Percentiles rank a stretch among this genome's conserved stretches.
These are phyloP conservation scores for Misopates orontium DNA, from an alignment of 257 asterid genomes.

Conservation along the genomic window DNA sequence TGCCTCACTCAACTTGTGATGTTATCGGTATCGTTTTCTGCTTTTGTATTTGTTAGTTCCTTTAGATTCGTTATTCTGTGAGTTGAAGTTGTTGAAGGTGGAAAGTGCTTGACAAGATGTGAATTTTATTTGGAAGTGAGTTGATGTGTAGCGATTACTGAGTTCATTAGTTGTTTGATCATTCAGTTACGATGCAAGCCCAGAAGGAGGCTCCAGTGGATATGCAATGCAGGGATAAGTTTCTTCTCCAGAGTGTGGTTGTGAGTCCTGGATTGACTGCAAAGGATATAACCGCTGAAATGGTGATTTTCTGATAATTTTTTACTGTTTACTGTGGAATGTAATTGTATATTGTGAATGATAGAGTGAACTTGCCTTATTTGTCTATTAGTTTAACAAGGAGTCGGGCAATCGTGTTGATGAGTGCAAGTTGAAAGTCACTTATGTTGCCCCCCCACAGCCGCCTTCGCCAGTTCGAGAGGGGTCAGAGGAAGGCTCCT, in stretches of 20 bases:
- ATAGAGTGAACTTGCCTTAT: background rate
- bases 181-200: constrained; percentile 56
- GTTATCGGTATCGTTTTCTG: constrained; percentile 32
- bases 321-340: background rate
- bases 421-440: constrained; percentile 74
- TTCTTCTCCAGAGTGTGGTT: constrained; percentile 79
- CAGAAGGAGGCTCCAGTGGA: constrained; percentile 81
- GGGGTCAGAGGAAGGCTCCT: constrained; percentile 67
- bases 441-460: constrained; percentile 62
- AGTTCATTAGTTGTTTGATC: background rate
- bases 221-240: constrained; percentile 86
- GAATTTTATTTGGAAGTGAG: background rate
- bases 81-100: background rate
- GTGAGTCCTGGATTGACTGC: constrained; percentile 45
- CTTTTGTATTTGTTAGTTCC: constrained; percentile 29
- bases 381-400: constrained; percentile 52
- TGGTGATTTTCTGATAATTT: constrained; percentile 41
- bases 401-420: constrained; percentile 61
- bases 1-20: constrained; percentile 68
- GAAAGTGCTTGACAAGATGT: too few species aligned
- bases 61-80: background rate
- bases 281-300: constrained; percentile 64
- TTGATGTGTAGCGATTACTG: background rate
- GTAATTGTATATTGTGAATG: background rate
- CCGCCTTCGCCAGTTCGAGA: constrained; percentile 74